These are phyloP conservation scores for Cladophialophora yegresii DNA, from an alignment of 2,329 filamentous ascomycete genomes.

Conservation along the genomic window DNA sequence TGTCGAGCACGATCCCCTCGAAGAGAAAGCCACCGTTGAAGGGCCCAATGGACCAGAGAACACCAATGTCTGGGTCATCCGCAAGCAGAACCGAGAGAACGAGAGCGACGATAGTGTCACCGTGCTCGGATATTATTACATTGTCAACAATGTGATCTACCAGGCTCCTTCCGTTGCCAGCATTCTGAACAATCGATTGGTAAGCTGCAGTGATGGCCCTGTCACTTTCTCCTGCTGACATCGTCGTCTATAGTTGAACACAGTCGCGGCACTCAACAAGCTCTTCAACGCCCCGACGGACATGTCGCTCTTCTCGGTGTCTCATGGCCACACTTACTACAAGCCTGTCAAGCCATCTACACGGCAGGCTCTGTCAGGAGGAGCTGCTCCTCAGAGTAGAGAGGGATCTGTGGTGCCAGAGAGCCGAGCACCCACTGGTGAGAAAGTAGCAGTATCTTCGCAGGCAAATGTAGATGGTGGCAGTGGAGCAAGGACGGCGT, in stretches of 20 bases:
- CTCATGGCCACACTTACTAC: slow-evolving; percentile 62
- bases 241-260: slow-evolving; percentile 50
- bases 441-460: slow-evolving; percentile 12
- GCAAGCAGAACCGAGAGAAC: slow-evolving; percentile 57
- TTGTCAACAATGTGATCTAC: slow-evolving; percentile 62
- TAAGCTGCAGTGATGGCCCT: slow-evolving; percentile 40
- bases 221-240: slow-evolving; percentile 3
- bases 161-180: slow-evolving; percentile 64
- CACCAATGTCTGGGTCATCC: slow-evolving; percentile 60
- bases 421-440: slow-evolving; percentile 24
- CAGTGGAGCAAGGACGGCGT: slow-evolving; percentile 43
- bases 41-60: slow-evolving; percentile 46
- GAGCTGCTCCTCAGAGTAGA: slow-evolving; percentile 49
- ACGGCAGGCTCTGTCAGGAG: slow-evolving; percentile 38
- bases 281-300: slow-evolving; percentile 56
- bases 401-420: slow-evolving; percentile 52
- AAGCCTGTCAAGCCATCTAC: slow-evolving; percentile 45
- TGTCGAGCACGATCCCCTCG: slow-evolving; percentile 59
- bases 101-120: slow-evolving; percentile 52
- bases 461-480: slow-evolving; percentile 36
- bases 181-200: slow-evolving; percentile 58
- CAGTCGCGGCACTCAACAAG: slow-evolving; percentile 58
- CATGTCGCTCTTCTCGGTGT: slow-evolving; percentile 60
- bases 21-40: slow-evolving; percentile 47
- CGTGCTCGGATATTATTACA: slow-evolving; percentile 61